Conservation (phyloP, 2,329 filamentous ascomycete species). For the Clonostachys rhizophaga region DNA sequence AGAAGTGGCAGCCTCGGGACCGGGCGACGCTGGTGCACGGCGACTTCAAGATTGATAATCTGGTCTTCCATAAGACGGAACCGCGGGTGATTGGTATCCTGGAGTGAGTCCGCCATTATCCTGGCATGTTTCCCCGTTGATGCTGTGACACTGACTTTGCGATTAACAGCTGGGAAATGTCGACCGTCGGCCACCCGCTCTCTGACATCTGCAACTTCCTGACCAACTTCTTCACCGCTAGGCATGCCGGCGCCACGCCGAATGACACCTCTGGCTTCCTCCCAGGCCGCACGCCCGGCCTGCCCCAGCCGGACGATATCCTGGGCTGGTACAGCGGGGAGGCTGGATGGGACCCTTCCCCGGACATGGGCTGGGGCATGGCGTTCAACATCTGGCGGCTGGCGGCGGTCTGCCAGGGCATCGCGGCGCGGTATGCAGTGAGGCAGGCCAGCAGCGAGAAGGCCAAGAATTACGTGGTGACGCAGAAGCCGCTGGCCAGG, state of each 20-base stretch:
- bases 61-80: constrained; percentile 86
- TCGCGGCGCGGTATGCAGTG: constrained; percentile 79
- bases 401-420: constrained; percentile 73
- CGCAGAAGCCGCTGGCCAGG: constrained; percentile 69
- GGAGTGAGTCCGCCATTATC: constrained; percentile 50
- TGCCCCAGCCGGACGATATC: constrained; percentile 39
- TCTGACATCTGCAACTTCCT: constrained; percentile 82
- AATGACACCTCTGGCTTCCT: constrained; percentile 47
- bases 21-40: constrained; percentile 81
- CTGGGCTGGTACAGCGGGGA: constrained; percentile 34
- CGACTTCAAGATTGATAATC: constrained; percentile 93
- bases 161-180: constrained; percentile 81
- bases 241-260: constrained; percentile 11
- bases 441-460: constrained; percentile 86
- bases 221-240: constrained; percentile 31
- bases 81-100: constrained; percentile 86
- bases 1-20: constrained; percentile 68
- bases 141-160: neutral
- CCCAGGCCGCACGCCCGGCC: constrained; percentile 59
- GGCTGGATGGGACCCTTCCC: constrained; percentile 65
- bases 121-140: neutral
- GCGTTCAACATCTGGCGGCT: constrained; percentile 59
- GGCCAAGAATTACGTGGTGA: constrained; percentile 66
- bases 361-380: constrained; percentile 52
- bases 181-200: constrained; percentile 91